Conservation (phyloP, 1,139 yeast species). For the Spathaspora sp. region DNA sequence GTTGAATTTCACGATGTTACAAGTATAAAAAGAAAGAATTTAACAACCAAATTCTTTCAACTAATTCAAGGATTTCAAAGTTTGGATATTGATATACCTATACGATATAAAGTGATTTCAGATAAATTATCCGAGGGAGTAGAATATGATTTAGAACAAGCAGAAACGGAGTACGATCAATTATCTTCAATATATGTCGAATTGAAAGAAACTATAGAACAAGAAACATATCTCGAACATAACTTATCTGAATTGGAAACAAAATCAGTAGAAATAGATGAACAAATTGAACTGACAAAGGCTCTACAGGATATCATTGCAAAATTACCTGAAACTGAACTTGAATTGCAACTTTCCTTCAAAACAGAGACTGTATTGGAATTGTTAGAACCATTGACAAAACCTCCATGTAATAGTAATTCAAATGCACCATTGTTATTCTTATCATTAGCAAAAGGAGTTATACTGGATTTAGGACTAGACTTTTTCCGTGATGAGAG, state of each 20-base stretch:
- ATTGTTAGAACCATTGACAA: constrained; percentile 1
- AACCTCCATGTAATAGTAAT: neutral
- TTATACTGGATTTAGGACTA: neutral
- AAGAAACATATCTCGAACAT: constrained; percentile 20
- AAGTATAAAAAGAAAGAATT: constrained; percentile 10
- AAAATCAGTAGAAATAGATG: neutral
- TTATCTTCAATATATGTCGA: constrained; percentile 17
- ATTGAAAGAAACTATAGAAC: constrained; percentile 18
- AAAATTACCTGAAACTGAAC: neutral
- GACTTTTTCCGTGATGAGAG: too few species aligned
- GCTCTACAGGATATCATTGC: neutral
- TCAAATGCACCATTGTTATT: constrained; percentile 4
- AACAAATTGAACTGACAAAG: neutral
- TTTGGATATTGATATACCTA: constrained; percentile 29
- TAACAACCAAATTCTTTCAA: constrained; percentile 17
- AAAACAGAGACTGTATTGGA: constrained; percentile 2
- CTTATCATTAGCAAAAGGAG: constrained; percentile 2
- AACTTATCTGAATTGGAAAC: constrained; percentile 11
- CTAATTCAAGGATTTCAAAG: constrained; percentile 28
- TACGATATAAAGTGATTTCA: constrained; percentile 23
- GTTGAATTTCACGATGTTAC: constrained; percentile 5
- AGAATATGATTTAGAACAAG: constrained; percentile 6
- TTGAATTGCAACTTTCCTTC: neutral
- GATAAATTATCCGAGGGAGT: constrained; percentile 14
- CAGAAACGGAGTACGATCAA: constrained; percentile 11